Evolutionary conservation across 805 yeast species (phyloP), one percentile per base, ranked within the genome.

Genomic region (Suhomyces prunicola): DNA sequence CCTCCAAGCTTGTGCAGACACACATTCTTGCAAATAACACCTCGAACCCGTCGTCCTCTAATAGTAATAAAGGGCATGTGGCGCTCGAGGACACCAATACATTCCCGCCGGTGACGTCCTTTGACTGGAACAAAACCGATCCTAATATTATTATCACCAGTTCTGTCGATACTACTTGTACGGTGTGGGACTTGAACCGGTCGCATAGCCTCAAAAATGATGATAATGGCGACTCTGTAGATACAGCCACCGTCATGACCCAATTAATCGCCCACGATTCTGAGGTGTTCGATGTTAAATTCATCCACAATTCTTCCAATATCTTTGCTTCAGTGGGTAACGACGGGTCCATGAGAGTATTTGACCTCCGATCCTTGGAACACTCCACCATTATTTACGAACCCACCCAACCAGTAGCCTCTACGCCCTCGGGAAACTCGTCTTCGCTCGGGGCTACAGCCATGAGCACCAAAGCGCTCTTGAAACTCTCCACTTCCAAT

Each of bases 201-300:
- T 60, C 71, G 5, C 58, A 59, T 31, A 47, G 54, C n/a, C n/a
- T 33, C 23, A 47, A 23, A 35, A 41, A 3, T n/a, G 42, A 39
- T 6, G 29, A 35, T 2, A 12, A 22, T 10, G 39, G 46, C 22
- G 51, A 52, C 35, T 49, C 46, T 10, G 39, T 51, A 27, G 79
- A 83, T 42, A 81, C 85, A 22, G 85, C 81, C 2, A 73, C 78
- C 4, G 96, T 96, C 13, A 88, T 87, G 65, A 93, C 98, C 0
- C 97, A 94, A 71, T 76, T 94, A 47, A 94, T 94, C 58, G 98
- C 99, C 0, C 99, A 94, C 69, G 99, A 94, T 67, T 84, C 87
- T 57, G 97, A 91, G 68, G 99, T 94, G 4, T 90, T 83, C 67
- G 99, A 94, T 67, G 98, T 92, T 29, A 82, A 88, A 57, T 94